Percentiles rank a stretch among this genome's conserved stretches.
phyloP scores from a whole-genome alignment of 805 yeast genomes.

The Danielia reshetovae region DNA sequence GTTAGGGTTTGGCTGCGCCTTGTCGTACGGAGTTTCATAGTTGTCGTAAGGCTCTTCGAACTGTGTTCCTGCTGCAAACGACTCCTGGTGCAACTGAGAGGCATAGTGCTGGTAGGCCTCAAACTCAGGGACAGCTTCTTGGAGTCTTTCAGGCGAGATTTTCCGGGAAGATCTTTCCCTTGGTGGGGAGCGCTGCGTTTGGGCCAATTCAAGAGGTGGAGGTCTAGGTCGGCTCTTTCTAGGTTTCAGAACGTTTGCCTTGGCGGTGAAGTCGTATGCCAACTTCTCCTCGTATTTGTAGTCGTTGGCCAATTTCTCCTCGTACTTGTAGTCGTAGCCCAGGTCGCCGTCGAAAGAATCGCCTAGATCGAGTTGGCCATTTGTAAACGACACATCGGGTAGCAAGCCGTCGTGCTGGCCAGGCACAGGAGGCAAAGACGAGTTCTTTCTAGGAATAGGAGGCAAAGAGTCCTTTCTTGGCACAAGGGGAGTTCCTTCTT shows the following conservation, averaged over 20 bases:
- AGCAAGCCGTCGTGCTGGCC: conserved; percentile 13
- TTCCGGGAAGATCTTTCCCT: conserved; percentile 1
- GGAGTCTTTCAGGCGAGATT: neutral
- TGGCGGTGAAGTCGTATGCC: conserved; percentile 4
- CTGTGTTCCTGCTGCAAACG: neutral
- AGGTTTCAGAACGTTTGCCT: conserved; percentile 1
- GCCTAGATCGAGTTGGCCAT: neutral
- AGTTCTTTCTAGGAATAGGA: conserved; percentile 17
- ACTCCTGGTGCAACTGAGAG: neutral
- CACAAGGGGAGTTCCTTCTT: conserved; percentile 2
- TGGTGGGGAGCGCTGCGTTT: neutral
- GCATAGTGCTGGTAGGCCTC: conserved; percentile 3
- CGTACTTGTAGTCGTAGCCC: neutral
- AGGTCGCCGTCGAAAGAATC: conserved; percentile 5
- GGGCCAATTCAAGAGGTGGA: conserved; percentile 11
- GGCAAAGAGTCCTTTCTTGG: conserved; percentile 11
- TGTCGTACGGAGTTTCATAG: conserved; percentile 21
- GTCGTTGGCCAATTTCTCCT: neutral
- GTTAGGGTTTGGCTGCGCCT: conserved; percentile 3
- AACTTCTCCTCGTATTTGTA: conserved; percentile 5
- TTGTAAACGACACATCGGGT: conserved; percentile 6
- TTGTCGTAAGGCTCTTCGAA: conserved; percentile 26
- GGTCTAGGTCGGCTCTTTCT: conserved; percentile 12
- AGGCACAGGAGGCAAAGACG: conserved; percentile 17
- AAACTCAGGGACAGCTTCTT: conserved; percentile 1